phyloP scores from a whole-genome alignment of 345 rosid genomes.

The Euphorbia peplus region DNA sequence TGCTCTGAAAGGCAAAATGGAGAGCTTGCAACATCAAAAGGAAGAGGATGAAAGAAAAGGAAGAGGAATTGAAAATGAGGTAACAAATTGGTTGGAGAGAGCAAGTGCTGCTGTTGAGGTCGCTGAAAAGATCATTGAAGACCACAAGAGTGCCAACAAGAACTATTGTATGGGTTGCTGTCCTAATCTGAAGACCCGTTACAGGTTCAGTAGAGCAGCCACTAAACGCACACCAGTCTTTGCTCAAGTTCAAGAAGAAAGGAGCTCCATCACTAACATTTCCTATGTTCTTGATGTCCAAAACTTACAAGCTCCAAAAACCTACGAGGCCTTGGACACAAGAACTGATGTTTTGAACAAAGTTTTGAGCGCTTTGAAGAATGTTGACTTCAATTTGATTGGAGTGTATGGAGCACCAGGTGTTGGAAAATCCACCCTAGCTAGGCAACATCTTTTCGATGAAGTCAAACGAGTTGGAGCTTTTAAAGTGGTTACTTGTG shows the following conservation, averaged over 20 bases:
- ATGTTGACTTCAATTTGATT: neutral
- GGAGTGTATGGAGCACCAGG: conserved; percentile 12
- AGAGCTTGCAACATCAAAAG: neutral
- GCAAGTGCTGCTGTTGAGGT: too few relatives aligned
- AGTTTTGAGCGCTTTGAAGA: too few relatives aligned
- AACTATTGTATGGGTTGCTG: neutral
- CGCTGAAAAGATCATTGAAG: neutral
- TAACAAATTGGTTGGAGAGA: conserved; percentile 5
- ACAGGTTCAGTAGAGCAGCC: neutral
- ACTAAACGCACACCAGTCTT: neutral
- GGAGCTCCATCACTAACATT: too few relatives aligned
- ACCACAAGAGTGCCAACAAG: too few relatives aligned
- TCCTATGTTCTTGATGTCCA: too few relatives aligned
- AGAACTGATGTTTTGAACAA: too few relatives aligned
- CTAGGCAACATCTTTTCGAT: neutral
- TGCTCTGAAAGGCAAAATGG: neutral
- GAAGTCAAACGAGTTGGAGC: neutral
- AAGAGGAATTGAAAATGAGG: conserved; percentile 1
- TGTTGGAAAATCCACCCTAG: conserved; percentile 15
- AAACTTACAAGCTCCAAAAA: too few relatives aligned
- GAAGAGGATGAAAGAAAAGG: neutral
- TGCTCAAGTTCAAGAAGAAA: too few relatives aligned
- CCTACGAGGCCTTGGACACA: too few relatives aligned
- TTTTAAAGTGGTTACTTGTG: conserved; percentile 8
- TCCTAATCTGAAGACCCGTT: neutral